These are phyloP conservation scores for Sophora flavescens DNA, from an alignment of 306 rosid genomes.

Conservation along the genomic window DNA sequence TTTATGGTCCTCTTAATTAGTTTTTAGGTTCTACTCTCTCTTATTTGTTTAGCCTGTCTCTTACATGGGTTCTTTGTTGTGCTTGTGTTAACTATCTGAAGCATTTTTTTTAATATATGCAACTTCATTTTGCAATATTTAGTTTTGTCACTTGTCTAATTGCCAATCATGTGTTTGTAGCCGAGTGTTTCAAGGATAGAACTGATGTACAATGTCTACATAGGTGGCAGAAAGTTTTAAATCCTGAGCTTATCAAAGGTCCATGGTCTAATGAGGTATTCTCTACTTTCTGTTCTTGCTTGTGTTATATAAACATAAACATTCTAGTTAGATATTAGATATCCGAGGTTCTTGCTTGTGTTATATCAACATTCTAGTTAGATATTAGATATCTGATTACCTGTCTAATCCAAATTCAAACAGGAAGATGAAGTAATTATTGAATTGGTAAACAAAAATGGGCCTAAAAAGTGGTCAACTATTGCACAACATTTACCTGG, in stretches of 20 bases:
- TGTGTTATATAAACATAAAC: not conserved
- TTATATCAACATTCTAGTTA: not conserved
- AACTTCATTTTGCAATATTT: slow-evolving; percentile 30
- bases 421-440: slow-evolving; percentile 77
- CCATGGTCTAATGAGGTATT: slow-evolving; percentile 90
- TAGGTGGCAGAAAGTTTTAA: slow-evolving; percentile 89
- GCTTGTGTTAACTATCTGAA: not conserved
- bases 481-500: slow-evolving; percentile 79
- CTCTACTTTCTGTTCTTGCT: not conserved
- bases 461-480: slow-evolving; percentile 84
- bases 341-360: too few species aligned
- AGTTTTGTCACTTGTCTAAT: slow-evolving; percentile 43
- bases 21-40: not conserved
- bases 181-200: slow-evolving; percentile 78
- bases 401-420: slow-evolving; percentile 35
- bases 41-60: not conserved
- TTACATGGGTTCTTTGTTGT: not conserved
- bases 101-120: slow-evolving; percentile 8
- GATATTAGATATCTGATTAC: slow-evolving; percentile 17
- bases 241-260: slow-evolving; percentile 84
- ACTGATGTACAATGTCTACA: slow-evolving; percentile 87
- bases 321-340: not conserved
- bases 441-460: slow-evolving; percentile 69
- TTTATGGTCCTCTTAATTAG: slow-evolving; percentile 12
- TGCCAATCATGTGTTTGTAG: slow-evolving; percentile 52